Percentiles rank a stretch among this genome's conserved stretches.
Evolutionary conservation across 192 early-diverging fungal genomes (phyloP).

Genomic region (Gryganskiella cystojenkinii): DNA sequence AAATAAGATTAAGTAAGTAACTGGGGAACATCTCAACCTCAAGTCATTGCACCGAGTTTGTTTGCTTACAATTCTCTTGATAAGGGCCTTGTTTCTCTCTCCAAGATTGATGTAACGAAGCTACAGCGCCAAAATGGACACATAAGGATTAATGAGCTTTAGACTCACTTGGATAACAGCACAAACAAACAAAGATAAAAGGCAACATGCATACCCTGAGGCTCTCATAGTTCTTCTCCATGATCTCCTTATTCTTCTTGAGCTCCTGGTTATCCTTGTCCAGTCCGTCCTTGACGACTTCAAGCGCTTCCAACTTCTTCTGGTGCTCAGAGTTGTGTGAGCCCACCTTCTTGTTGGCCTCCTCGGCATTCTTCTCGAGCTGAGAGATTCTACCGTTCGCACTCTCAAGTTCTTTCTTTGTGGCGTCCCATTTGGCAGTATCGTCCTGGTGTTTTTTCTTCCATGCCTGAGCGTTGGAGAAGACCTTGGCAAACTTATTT

Average conservation of each 20-base stretch:
- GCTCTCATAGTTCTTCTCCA: conserved; percentile 26
- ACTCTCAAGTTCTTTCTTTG: conserved; percentile 28
- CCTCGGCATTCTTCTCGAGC: conserved; percentile 56
- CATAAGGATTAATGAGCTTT: too few species aligned
- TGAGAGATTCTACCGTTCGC: conserved; percentile 39
- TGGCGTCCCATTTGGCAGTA: conserved; percentile 15
- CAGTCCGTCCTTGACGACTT: conserved; percentile 19
- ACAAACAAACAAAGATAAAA: too few species aligned
- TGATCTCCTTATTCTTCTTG: conserved; percentile 11
- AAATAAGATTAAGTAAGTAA: too few species aligned
- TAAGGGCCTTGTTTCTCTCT: conserved; percentile 11
- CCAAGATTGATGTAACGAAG: too few species aligned
- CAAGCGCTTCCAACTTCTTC: conserved; percentile 4
- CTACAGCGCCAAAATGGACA: too few species aligned
- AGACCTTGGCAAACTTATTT: conserved; percentile 12
- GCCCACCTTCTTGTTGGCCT: conserved; percentile 41
- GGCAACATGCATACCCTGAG: conserved; percentile 22
- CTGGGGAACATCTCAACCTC: too few species aligned
- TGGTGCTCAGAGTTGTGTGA: conserved; percentile 17
- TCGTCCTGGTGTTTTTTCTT: conserved; percentile 28
- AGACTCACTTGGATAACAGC: too few species aligned
- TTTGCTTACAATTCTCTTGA: conserved; percentile 8
- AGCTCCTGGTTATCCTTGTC: conserved; percentile 20
- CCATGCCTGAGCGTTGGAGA: conserved; percentile 32
- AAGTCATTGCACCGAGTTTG: conserved; percentile 19